Percentiles rank a stretch among this genome's conserved stretches.
Conservation (phyloP, 305 asterid species). For the Fraxinus dipetala region DNA sequence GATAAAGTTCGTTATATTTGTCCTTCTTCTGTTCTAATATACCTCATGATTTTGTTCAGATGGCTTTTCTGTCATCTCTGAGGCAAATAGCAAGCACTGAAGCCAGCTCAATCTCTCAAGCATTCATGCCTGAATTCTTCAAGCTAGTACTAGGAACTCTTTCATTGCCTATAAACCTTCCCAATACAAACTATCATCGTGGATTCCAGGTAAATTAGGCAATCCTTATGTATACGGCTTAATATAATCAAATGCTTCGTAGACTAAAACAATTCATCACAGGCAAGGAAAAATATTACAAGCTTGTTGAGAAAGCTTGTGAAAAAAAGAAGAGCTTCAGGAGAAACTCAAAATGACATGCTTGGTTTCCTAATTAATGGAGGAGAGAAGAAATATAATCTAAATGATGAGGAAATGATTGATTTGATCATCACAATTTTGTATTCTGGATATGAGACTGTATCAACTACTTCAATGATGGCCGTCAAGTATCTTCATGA, state of each 20-base stretch:
- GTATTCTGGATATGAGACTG: constrained; percentile 93
- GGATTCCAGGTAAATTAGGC: constrained; percentile 68
- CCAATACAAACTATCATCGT: constrained; percentile 67
- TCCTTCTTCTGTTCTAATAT: constrained; percentile 16
- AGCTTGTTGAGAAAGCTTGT: constrained; percentile 57
- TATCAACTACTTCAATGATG: constrained; percentile 98
- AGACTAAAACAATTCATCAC: constrained; percentile 24
- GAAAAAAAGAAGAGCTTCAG: constrained; percentile 58
- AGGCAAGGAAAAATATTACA: constrained; percentile 70
- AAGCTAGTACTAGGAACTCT: constrained; percentile 68
- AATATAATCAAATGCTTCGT: not conserved
- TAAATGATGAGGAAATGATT: constrained; percentile 77
- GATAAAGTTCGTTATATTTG: too few species aligned
- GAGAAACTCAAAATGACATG: constrained; percentile 60
- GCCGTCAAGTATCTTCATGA: constrained; percentile 93
- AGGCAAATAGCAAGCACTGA: constrained; percentile 83
- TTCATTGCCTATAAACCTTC: constrained; percentile 88
- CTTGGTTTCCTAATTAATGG: constrained; percentile 57
- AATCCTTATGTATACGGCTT: not conserved
- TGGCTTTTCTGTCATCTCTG: constrained; percentile 84
- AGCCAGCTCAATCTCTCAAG: constrained; percentile 57
- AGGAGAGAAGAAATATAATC: constrained; percentile 51
- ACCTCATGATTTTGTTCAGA: constrained; percentile 38
- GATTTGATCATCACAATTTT: constrained; percentile 85
- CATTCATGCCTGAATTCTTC: constrained; percentile 88